Conservation (phyloP, 2,329 filamentous ascomycete genomes). For the Pseudogymnoascus verrucosus region DNA sequence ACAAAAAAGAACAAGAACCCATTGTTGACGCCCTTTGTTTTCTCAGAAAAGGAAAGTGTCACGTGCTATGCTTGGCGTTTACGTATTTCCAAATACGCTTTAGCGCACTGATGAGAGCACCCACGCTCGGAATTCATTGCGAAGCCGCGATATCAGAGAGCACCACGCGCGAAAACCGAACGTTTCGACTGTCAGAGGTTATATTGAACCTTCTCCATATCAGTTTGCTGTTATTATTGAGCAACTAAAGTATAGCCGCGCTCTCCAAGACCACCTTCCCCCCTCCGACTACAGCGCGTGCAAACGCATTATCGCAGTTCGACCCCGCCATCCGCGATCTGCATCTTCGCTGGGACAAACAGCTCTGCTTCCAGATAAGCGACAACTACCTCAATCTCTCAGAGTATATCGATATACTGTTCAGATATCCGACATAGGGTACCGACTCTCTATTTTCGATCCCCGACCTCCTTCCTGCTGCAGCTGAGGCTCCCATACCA, state of each 20-base stretch:
- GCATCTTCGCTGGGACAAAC: background rate
- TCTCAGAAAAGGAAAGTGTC: background rate
- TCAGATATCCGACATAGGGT: background rate
- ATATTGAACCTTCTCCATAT: slow-evolving; percentile 2
- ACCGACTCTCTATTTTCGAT: background rate
- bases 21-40: background rate
- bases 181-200: slow-evolving; percentile 1
- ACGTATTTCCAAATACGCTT: background rate
- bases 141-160: slow-evolving; percentile 6
- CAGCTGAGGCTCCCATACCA: slow-evolving; percentile 4
- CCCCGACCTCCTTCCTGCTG: background rate
- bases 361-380: slow-evolving; percentile 6
- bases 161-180: background rate
- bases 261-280: background rate
- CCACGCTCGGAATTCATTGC: slow-evolving; percentile 6
- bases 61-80: slow-evolving; percentile 3
- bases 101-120: slow-evolving; percentile 3
- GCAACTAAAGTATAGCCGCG: background rate
- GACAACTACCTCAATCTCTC: slow-evolving; percentile 6
- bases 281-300: background rate
- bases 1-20: background rate
- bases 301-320: background rate
- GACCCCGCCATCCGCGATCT: slow-evolving; percentile 6
- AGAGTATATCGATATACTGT: background rate
- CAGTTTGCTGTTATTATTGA: background rate